Evolutionary conservation across 1,139 yeast species (phyloP).

Genomic region (Pichia sp.): DNA sequence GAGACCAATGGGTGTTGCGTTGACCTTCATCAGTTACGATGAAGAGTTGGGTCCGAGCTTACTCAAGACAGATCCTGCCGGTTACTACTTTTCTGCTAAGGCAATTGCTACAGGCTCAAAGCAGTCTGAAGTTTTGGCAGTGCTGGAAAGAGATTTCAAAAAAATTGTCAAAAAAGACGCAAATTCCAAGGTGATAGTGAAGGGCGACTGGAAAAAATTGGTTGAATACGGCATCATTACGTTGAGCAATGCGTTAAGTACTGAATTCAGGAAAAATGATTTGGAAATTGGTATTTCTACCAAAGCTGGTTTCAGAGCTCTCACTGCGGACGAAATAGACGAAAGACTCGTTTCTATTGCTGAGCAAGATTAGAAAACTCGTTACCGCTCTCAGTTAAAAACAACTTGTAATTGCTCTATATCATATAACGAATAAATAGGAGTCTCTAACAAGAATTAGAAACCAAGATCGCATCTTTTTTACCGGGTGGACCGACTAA

Average conservation of each 20-base stretch:
- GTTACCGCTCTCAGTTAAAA: neutral
- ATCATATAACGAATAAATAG: neutral
- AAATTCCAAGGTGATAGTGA: constrained; percentile 38
- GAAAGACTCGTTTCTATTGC: constrained; percentile 92
- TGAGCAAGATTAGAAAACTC: constrained; percentile 70
- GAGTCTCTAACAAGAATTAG: neutral
- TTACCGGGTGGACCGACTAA: constrained; percentile 38
- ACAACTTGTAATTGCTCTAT: neutral
- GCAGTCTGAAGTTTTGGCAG: constrained; percentile 91
- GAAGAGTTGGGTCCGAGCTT: constrained; percentile 88
- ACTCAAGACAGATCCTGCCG: constrained; percentile 96
- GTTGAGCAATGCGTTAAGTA: constrained; percentile 79
- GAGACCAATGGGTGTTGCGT: constrained; percentile 94
- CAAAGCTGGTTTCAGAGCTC: constrained; percentile 59
- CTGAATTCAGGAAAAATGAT: constrained; percentile 91
- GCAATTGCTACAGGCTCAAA: constrained; percentile 97
- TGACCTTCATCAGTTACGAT: constrained; percentile 84
- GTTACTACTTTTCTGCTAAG: constrained; percentile 85
- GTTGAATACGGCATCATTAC: constrained; percentile 88
- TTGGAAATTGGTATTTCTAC: constrained; percentile 90
- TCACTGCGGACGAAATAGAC: constrained; percentile 84
- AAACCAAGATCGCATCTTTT: neutral
- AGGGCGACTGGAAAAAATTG: constrained; percentile 85
- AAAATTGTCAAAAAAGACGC: constrained; percentile 40
- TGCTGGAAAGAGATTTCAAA: constrained; percentile 87